A percentile compares a stretch with the other conserved stretches of the same genome.
These are phyloP conservation scores for Prosopis cineraria DNA, from an alignment of 306 rosid species.

Conservation along the genomic window DNA sequence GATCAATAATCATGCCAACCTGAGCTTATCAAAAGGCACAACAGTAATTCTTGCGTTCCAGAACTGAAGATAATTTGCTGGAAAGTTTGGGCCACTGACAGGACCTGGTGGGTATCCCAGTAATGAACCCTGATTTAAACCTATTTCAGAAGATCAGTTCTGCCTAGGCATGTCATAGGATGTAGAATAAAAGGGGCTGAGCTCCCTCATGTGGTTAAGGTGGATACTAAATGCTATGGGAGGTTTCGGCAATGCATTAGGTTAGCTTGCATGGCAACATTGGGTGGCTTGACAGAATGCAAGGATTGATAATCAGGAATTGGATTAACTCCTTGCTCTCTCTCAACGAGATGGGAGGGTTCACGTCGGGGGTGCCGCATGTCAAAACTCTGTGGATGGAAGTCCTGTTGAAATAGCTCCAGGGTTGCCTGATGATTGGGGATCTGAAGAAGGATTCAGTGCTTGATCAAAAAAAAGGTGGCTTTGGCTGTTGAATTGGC, in stretches of 20 bases:
- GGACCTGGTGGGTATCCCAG: constrained; percentile 77
- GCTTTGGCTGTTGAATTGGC: constrained; percentile 58
- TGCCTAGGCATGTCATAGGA: constrained; percentile 75
- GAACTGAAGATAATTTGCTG: constrained; percentile 62
- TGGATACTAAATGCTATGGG: constrained; percentile 65
- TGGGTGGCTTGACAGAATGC: constrained; percentile 67
- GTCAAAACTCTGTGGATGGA: constrained; percentile 76
- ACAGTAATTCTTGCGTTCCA: constrained; percentile 73
- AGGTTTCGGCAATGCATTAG: constrained; percentile 75
- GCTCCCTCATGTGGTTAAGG: constrained; percentile 74
- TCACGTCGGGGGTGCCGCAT: constrained; percentile 70
- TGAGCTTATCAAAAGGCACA: constrained; percentile 63
- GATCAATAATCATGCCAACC: constrained; percentile 61
- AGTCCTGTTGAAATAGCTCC: constrained; percentile 49
- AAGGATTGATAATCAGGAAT: constrained; percentile 68
- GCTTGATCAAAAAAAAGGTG: constrained; percentile 69
- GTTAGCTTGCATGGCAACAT: constrained; percentile 55
- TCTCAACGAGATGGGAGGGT: constrained; percentile 63
- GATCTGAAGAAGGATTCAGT: constrained; percentile 60
- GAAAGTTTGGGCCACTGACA: constrained; percentile 53
- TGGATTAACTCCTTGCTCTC: constrained; percentile 68
- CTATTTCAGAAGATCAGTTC: constrained; percentile 66
- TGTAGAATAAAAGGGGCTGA: constrained; percentile 70
- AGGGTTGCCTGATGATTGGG: constrained; percentile 44
- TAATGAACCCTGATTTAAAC: constrained; percentile 69